A percentile compares a stretch with the other conserved stretches of the same genome.
Evolutionary conservation across 192 early-diverging fungal genomes (phyloP).

Genomic region (Umbelopsis vinacea): DNA sequence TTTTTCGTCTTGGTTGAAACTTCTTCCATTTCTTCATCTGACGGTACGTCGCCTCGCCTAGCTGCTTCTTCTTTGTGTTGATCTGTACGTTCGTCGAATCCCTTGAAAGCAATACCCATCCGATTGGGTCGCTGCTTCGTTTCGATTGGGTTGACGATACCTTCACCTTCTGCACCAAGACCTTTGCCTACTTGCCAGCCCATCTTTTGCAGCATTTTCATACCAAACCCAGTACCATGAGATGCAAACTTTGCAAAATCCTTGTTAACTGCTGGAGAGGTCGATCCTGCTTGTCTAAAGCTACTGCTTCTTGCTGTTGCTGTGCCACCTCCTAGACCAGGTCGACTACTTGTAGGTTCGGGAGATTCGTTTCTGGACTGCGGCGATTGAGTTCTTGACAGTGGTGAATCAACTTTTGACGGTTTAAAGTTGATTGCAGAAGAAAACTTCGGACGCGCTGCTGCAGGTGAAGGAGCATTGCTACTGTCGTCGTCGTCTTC

Average conservation of each 20-base stretch:
- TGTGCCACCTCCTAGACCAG: constrained; percentile 11
- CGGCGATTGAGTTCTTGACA: constrained; percentile 17
- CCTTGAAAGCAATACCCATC: constrained; percentile 83
- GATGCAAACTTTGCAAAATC: constrained; percentile 89
- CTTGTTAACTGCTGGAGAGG: constrained; percentile 48
- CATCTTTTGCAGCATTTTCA: constrained; percentile 88
- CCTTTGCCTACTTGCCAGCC: constrained; percentile 90
- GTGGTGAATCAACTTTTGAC: constrained; percentile 26
- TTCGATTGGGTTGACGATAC: constrained; percentile 92
- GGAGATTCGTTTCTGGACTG: constrained; percentile 23
- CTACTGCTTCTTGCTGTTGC: constrained; percentile 22
- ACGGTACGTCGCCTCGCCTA: constrained; percentile 30
- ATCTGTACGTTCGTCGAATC: constrained; percentile 79
- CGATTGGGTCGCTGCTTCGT: constrained; percentile 79
- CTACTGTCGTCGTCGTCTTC: constrained; percentile 55
- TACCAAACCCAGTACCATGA: constrained; percentile 74
- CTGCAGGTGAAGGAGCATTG: constrained; percentile 29
- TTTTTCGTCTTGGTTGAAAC: constrained; percentile 29
- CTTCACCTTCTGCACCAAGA: constrained; percentile 82
- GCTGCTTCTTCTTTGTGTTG: constrained; percentile 60
- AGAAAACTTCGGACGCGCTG: background rate
- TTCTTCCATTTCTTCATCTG: constrained; percentile 41
- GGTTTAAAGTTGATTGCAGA: constrained; percentile 24
- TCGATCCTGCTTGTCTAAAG: constrained; percentile 25
- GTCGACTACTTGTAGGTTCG: constrained; percentile 6